These are phyloP conservation scores for Lumnitzera littorea DNA, from an alignment of 345 rosid genomes.

Conservation along the genomic window DNA sequence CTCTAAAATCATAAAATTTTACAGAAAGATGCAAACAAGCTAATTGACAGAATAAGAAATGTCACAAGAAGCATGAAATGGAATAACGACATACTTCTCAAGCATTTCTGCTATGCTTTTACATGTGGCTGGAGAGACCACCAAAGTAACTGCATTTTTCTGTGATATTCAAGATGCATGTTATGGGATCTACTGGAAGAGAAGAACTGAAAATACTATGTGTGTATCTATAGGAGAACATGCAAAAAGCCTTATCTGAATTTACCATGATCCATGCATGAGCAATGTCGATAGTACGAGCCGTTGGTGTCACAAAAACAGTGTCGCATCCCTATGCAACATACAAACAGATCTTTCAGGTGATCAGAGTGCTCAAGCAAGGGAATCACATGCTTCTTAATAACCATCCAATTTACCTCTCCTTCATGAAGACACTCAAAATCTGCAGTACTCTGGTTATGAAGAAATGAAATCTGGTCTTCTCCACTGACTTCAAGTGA, in stretches of 20 bases:
- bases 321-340: slow-evolving; percentile 76
- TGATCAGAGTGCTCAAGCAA: background rate
- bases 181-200: no score
- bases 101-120: slow-evolving; percentile 53
- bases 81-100: slow-evolving; percentile 45
- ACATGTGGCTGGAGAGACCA: slow-evolving; percentile 61
- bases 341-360: background rate
- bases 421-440: slow-evolving; percentile 78
- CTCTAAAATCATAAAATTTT: no score
- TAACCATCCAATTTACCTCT: slow-evolving; percentile 29
- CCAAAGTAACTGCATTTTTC: slow-evolving; percentile 66
- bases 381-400: background rate
- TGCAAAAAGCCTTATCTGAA: background rate
- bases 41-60: background rate
- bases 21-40: no score
- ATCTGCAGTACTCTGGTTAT: slow-evolving; percentile 87
- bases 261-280: slow-evolving; percentile 86
- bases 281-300: slow-evolving; percentile 80
- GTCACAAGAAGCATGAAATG: background rate
- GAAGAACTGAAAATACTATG: no score
- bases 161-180: slow-evolving; percentile 19
- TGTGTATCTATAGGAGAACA: background rate
- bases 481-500: slow-evolving; percentile 74
- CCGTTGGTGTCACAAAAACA: slow-evolving; percentile 82
- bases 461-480: slow-evolving; percentile 84